Conservation (phyloP, 805 yeast genomes). For the Yamadazyma scolyti region DNA sequence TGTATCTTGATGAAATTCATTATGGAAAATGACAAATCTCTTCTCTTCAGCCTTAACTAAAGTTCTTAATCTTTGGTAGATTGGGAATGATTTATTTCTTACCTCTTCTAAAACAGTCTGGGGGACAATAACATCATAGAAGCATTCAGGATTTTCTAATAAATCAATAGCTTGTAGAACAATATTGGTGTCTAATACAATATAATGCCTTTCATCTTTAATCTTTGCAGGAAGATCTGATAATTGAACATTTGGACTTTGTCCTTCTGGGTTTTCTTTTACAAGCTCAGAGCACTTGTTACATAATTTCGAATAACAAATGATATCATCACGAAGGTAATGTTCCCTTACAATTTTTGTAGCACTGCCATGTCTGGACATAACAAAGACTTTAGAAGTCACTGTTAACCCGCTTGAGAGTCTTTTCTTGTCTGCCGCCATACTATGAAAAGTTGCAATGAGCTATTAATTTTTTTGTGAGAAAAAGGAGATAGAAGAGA, state of each 20-base stretch:
- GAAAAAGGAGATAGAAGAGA: too few species aligned
- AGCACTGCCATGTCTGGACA: conserved; percentile 88
- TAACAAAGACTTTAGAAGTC: conserved; percentile 84
- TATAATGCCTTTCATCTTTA: conserved; percentile 64
- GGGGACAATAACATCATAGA: conserved; percentile 89
- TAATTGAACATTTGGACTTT: conserved; percentile 62
- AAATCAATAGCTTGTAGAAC: conserved; percentile 86
- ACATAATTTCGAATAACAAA: conserved; percentile 80
- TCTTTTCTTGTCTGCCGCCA: conserved; percentile 29
- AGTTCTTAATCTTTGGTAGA: conserved; percentile 78
- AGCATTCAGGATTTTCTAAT: conserved; percentile 70
- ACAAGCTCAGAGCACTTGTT: conserved; percentile 51
- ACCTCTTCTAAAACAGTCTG: conserved; percentile 95
- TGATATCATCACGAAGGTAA: conserved; percentile 86
- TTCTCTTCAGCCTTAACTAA: conserved; percentile 73
- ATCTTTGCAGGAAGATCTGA: conserved; percentile 56
- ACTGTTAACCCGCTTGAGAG: conserved; percentile 49
- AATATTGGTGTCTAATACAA: conserved; percentile 84
- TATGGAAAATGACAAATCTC: conserved; percentile 87
- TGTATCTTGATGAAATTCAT: conserved; percentile 79
- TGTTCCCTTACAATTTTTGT: conserved; percentile 92
- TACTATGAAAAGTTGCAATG: too few species aligned
- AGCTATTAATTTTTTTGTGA: too few species aligned
- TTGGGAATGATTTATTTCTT: conserved; percentile 79
- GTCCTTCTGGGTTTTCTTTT: conserved; percentile 64